A percentile compares a stretch with the other conserved stretches of the same genome.
Evolutionary conservation across 306 rosid genomes (phyloP).

Genomic region (Trifolium pratense): DNA sequence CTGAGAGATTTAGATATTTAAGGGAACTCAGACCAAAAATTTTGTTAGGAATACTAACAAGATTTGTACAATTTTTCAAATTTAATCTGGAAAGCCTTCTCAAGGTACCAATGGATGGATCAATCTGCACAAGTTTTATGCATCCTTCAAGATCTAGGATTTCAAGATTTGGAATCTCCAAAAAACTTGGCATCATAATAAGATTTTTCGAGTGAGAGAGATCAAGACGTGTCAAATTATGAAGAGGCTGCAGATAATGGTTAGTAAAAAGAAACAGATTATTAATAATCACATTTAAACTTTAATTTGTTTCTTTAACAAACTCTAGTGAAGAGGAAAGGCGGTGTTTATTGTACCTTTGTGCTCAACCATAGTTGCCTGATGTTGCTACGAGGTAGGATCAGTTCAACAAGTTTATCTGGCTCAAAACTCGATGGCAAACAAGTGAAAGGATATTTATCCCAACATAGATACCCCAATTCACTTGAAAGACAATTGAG

Average conservation of each 20-base stretch:
- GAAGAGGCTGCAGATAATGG: not conserved
- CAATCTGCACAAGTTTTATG: not conserved
- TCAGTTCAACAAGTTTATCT: constrained; percentile 17
- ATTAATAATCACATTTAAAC: not conserved
- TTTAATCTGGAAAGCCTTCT: not conserved
- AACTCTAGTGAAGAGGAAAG: not conserved
- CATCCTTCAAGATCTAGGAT: constrained; percentile 35
- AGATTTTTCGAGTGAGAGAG: constrained; percentile 31
- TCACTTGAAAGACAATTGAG: constrained; percentile 11
- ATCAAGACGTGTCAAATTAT: not conserved
- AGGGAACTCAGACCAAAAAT: constrained; percentile 1
- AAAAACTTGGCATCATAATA: constrained; percentile 14
- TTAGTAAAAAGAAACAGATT: not conserved
- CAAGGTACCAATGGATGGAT: constrained; percentile 34
- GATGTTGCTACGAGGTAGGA: not conserved
- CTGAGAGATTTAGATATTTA: not conserved
- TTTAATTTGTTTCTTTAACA: not conserved
- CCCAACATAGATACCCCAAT: not conserved
- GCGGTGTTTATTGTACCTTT: constrained; percentile 6
- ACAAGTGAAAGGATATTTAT: constrained; percentile 1
- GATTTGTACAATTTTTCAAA: constrained; percentile 11
- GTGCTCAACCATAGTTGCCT: constrained; percentile 30
- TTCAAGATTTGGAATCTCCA: constrained; percentile 20
- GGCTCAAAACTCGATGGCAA: constrained; percentile 35
- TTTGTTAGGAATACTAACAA: constrained; percentile 6